Evolutionary conservation across 2,329 filamentous ascomycete genomes (phyloP), one percentile per base, ranked within the genome.

Genomic region (Chaetothyriales sp.): DNA sequence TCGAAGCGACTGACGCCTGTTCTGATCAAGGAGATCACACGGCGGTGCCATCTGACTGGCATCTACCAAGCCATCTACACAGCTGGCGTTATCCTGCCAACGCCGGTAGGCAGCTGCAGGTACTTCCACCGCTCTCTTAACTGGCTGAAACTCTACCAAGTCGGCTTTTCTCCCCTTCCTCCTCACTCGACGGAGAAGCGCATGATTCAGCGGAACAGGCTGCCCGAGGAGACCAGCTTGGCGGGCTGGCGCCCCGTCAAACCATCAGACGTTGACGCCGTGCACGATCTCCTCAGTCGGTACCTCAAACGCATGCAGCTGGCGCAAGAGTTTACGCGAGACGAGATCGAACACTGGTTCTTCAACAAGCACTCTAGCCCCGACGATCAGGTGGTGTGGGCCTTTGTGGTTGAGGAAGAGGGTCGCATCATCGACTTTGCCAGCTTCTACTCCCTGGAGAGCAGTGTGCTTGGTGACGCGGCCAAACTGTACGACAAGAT

Each of bases 21-120:
- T 1, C 80, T 98, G 50, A 98, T 98, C 74, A 95, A 95, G 69
- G 92, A 98, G 67, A 88, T 98, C 62, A 98, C 92, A 4, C 84
- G 92, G 47, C 80, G 89, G 57, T 94, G 88, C 74, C 94, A 97
- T 69, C 71, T 89, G 47, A 76, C 85, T 58, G 86, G 83, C 52
- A 84, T 94, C 59, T 97, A 85, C 77, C 92, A 98, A 70, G 92
- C 90, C 48, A 86, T 98, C 53, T 97, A 95, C 73, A 98, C 92
- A 1, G 92, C 84, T 25, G 92, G 92, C 43, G 83, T 90, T 18
- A 82, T 98, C 43, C 77, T 98, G 1, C 92, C 92, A 25, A 94
- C 84, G 40, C 92, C 92, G 4, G 80, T 98, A 57, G 89, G 86
- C 69, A 95, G 89, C 9, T 94, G 89, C 65, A 81, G 92, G 58